Conservation (phyloP, 306 rosid species). For the Rosa multiflora region DNA sequence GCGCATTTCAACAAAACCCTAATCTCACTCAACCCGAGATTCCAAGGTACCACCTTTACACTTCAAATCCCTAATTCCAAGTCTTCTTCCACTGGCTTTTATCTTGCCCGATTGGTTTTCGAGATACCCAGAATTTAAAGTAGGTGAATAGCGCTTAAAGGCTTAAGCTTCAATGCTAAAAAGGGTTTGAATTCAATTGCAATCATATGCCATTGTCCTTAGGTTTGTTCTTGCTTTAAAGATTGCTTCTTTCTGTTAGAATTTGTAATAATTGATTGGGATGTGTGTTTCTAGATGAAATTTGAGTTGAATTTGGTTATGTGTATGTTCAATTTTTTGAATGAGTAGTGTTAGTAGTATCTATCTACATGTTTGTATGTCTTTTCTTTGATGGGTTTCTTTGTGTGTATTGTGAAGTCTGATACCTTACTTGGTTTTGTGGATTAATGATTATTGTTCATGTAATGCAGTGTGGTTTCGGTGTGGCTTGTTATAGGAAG, state of each 20-base stretch:
- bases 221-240: neutral
- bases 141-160: neutral
- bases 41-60: slow-evolving; percentile 6
- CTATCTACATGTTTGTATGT: neutral
- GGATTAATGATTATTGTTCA: slow-evolving; percentile 13
- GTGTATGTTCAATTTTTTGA: neutral
- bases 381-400: neutral
- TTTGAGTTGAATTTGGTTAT: neutral
- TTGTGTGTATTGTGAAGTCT: neutral
- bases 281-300: slow-evolving; percentile 8
- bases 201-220: neutral
- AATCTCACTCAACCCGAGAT: slow-evolving; percentile 19
- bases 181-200: neutral
- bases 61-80: slow-evolving; percentile 26
- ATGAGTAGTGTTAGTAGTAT: neutral
- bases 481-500: slow-evolving; percentile 6
- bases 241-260: neutral
- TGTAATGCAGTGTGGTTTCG: slow-evolving; percentile 26
- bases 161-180: neutral
- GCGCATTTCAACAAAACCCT: neutral
- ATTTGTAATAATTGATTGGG: neutral
- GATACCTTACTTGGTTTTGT: neutral
- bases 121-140: slow-evolving; percentile 7
- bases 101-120: slow-evolving; percentile 4
- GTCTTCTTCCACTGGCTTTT: neutral